A percentile compares a stretch with the other conserved stretches of the same genome.
Conservation (phyloP, 192 early-diverging fungal species). For the Thoreauomyces humboldtii region DNA sequence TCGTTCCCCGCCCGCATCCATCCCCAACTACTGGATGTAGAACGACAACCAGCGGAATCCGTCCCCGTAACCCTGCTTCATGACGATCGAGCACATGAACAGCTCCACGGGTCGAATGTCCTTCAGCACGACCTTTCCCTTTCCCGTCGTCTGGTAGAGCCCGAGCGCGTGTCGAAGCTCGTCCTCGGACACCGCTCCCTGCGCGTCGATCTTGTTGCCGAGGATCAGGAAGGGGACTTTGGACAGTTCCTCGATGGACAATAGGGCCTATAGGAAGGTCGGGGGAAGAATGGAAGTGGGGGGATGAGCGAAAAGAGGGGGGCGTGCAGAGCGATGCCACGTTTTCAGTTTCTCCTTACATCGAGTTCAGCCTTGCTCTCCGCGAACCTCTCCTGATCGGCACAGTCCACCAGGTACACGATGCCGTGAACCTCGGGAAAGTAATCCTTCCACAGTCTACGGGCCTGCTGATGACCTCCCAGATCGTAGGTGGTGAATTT, state of each 20-base stretch:
- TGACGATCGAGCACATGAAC: slow-evolving; percentile 98
- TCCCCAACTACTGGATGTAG: slow-evolving; percentile 51
- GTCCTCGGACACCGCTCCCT: slow-evolving; percentile 91
- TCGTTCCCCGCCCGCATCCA: too few species aligned
- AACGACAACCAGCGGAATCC: slow-evolving; percentile 58
- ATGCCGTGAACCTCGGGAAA: slow-evolving; percentile 98
- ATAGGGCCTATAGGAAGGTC: too few species aligned
- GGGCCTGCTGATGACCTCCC: slow-evolving; percentile 95
- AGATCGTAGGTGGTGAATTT: slow-evolving; percentile 98
- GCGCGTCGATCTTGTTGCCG: slow-evolving; percentile 98
- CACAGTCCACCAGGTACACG: slow-evolving; percentile 95
- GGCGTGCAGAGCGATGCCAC: not conserved
- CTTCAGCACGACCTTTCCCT: slow-evolving; percentile 91
- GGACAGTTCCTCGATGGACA: slow-evolving; percentile 91
- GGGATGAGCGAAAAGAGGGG: too few species aligned
- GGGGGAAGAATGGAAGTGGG: too few species aligned
- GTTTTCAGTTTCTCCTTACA: too few species aligned
- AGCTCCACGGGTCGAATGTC: slow-evolving; percentile 96
- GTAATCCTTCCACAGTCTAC: slow-evolving; percentile 98
- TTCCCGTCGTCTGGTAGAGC: slow-evolving; percentile 96
- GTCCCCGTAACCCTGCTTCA: slow-evolving; percentile 98
- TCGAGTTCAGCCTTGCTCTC: slow-evolving; percentile 96
- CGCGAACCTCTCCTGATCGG: slow-evolving; percentile 76
- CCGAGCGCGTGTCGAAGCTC: slow-evolving; percentile 82
- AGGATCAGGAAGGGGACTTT: slow-evolving; percentile 93